These are phyloP conservation scores for Amanita thiersii DNA, from an alignment of 768 basidiomycete genomes.

Conservation along the genomic window DNA sequence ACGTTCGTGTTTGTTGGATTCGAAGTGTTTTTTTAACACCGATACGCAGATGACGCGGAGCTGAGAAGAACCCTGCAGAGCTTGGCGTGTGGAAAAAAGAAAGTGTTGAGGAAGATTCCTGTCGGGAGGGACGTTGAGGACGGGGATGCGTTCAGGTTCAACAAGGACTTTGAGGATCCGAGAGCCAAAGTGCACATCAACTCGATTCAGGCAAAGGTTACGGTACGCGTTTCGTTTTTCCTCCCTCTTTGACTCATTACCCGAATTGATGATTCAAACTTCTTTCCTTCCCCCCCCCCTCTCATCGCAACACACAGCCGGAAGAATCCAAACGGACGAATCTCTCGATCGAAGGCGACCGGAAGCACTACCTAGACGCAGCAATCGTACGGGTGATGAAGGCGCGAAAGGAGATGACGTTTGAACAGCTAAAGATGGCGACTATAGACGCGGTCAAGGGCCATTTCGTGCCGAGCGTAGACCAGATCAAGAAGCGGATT, in stretches of 20 bases:
- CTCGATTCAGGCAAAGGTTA: constrained; percentile 90
- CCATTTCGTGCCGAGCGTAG: constrained; percentile 81
- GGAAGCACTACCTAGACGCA: constrained; percentile 80
- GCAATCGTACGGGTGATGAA: constrained; percentile 98
- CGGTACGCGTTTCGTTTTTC: constrained; percentile 40
- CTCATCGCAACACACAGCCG: constrained; percentile 34
- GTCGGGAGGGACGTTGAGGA: constrained; percentile 69
- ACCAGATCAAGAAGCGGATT: constrained; percentile 79
- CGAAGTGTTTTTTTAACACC: background rate
- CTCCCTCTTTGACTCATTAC: background rate
- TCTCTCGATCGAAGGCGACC: constrained; percentile 77
- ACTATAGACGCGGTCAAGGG: constrained; percentile 83
- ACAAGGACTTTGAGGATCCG: constrained; percentile 74
- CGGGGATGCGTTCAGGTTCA: constrained; percentile 73
- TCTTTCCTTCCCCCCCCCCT: background rate
- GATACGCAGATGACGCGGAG: constrained; percentile 52
- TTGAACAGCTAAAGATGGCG: constrained; percentile 72
- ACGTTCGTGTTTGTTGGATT: constrained; percentile 1
- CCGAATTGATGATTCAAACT: background rate
- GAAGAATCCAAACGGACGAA: constrained; percentile 85
- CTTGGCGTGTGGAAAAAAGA: constrained; percentile 85
- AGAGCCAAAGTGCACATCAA: constrained; percentile 84
- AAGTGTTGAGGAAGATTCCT: constrained; percentile 78
- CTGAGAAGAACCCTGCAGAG: constrained; percentile 85
- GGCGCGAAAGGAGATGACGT: constrained; percentile 73